Base-by-base conservation (phyloP, 2,329 filamentous ascomycete species). In the Parafenestella ontariensis region DNA sequence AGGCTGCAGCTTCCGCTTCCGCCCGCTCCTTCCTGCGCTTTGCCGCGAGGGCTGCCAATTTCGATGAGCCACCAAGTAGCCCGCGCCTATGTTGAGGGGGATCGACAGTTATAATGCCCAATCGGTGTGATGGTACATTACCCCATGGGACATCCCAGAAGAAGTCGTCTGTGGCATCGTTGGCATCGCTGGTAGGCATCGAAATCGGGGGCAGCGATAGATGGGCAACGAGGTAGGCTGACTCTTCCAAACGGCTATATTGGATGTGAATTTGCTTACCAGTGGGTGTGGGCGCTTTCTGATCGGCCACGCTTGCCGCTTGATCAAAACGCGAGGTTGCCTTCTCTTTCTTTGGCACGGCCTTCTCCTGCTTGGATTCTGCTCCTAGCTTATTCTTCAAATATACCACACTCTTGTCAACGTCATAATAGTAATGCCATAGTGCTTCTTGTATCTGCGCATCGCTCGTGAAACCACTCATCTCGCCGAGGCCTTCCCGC, bases 381-480 rank as follows among this genome's bases (percentile, higher is more conserved):
- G 62, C 48, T 33, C 54, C 54, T 3, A 53, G 24, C 39, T 64
- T 87, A 82, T 87, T 89, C 59, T 87, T 85, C 53, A 99, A 77
- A 70, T 96, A 97, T 52, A 85, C 82, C 33, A 96, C 89, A 1
- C 91, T 87, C 76, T 96, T 96, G 52, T 87, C 89, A 26, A 96
- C 82, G 68, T 99, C 93, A 73, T 93, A 98, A 75, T 94, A 98
- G 76, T 97, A 97, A 76, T 99, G 87, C 92, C 92, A 98, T 15
- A 99, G 77, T 0, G 93, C 85, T 57, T 98, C 94, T 73, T 96
- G 87, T 58, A 97, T 94, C 70, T 96, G 89, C 33, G 81, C 79
- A 55, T 89, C 85, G 5, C 84, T 82, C n/a, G 84, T 79, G 70
- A 58, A 58, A 82, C 84, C 65, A 88, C 82, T 57, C 85, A 56